Base-by-base conservation (phyloP, 257 asterid genomes). In the Orobanche coerulescens region DNA sequence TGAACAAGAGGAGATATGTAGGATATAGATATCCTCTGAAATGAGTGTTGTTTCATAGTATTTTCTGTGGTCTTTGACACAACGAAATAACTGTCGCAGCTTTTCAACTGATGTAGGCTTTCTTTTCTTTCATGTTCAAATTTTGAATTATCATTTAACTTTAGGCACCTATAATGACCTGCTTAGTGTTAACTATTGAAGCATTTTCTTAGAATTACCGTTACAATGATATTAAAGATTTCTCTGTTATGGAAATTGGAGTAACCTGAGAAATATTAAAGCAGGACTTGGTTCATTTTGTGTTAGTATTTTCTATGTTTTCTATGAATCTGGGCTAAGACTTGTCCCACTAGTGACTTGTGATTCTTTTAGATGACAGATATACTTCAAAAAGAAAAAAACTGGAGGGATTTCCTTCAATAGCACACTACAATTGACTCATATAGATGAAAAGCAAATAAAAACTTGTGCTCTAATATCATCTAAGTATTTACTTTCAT, bases 391-490 rank as follows among this genome's bases (percentile, higher is more conserved):
- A 76, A 91, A 50, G 92, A 91, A 91, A 78, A 91, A 91, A 78
- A 87, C 96, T 8, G 97, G 96, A 26, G 97, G 96, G 66, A 85
- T 91, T 76, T 91, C 96, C 55, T 91, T 91, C 81, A 91, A 91
- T 76, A 87, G 95, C 88, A 91, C 97, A 0, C 2, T 65, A 7
- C 76, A 77, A 28, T 75, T 91, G 70, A 91, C 96, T 66, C 97
- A 73, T 71, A 87, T 91, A 66, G 97, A 91, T 75, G 97, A 91
- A 86, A 91, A 91, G 80, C 94, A n/a, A n/a, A n/a, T n/a, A n/a
- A n/a, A n/a, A n/a, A n/a, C n/a, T n/a, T n/a, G n/a, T n/a, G n/a
- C n/a, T n/a, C n/a, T n/a, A n/a, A n/a, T n/a, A n/a, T n/a, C n/a
- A n/a, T n/a, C n/a, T n/a, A n/a, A n/a, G n/a, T n/a, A n/a, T n/a